Percentiles rank a stretch among this genome's conserved stretches.
Evolutionary conservation across 495 filamentous ascomycete species (phyloP).

Genomic region (Hypoxylon perforatum): DNA sequence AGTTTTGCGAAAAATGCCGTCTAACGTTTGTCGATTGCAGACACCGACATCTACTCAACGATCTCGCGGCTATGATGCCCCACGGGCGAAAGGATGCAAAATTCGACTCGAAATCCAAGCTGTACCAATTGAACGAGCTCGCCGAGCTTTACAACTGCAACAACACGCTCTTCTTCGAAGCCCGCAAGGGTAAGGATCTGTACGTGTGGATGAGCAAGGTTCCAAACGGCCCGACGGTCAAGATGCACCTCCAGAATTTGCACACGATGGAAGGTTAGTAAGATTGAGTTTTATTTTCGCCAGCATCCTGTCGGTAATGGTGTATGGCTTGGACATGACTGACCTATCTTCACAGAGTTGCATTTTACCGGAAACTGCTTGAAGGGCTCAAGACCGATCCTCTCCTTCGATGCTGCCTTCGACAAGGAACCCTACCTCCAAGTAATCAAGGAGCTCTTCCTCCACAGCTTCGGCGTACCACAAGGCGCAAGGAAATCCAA

Average conservation of each 20-base stretch:
- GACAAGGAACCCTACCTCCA: constrained; percentile 75
- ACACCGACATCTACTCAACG: constrained; percentile 91
- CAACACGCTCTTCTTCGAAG: constrained; percentile 97
- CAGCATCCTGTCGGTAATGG: neutral
- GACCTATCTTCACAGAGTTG: constrained; percentile 65
- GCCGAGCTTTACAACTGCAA: constrained; percentile 99
- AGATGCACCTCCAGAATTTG: constrained; percentile 79
- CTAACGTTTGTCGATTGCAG: constrained; percentile 51
- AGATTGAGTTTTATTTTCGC: constrained; percentile 35
- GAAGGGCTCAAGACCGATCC: constrained; percentile 92
- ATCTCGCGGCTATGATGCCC: constrained; percentile 88
- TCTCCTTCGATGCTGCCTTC: constrained; percentile 91
- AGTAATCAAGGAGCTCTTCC: constrained; percentile 86
- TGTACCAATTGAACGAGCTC: constrained; percentile 92
- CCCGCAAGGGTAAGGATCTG: constrained; percentile 91
- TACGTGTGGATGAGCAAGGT: constrained; percentile 95
- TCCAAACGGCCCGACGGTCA: constrained; percentile 88
- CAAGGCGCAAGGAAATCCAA: constrained; percentile 88
- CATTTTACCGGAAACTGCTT: constrained; percentile 98
- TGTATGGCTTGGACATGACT: neutral
- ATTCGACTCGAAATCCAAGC: constrained; percentile 93
- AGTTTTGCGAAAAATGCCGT: constrained; percentile 4
- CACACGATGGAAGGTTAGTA: constrained; percentile 47
- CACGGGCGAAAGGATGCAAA: constrained; percentile 95
- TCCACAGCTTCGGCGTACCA: constrained; percentile 93